Conservation (phyloP, 768 basidiomycete species). For the Astraeus odoratus region DNA sequence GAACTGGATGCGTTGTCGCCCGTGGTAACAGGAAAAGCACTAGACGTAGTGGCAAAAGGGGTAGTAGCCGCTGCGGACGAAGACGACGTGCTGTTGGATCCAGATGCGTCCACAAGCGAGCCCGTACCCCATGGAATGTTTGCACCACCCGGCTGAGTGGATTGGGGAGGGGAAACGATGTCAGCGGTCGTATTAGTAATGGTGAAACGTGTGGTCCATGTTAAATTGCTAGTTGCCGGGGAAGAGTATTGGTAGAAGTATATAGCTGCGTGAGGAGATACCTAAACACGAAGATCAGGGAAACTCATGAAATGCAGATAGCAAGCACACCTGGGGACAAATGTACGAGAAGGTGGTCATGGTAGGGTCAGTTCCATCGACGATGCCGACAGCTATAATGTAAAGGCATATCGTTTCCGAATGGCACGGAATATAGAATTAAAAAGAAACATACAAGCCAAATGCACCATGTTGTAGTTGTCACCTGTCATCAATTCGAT, state of each 20-base stretch:
- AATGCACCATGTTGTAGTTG: conserved; percentile 60
- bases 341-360: conserved; percentile 43
- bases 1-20: not conserved
- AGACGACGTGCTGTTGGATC: conserved; percentile 13
- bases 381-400: conserved; percentile 50
- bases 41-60: conserved; percentile 2
- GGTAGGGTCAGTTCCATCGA: conserved; percentile 52
- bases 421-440: not conserved
- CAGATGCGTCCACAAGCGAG: conserved; percentile 35
- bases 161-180: conserved; percentile 42
- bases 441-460: conserved; percentile 47
- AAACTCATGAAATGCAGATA: not conserved
- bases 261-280: conserved; percentile 55
- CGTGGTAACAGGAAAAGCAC: not conserved
- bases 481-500: conserved; percentile 78
- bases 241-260: conserved; percentile 79
- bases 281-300: conserved; percentile 30
- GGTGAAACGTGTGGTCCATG: conserved; percentile 74
- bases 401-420: not conserved
- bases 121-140: conserved; percentile 65
- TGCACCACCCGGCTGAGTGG: conserved; percentile 44
- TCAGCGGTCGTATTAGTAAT: conserved; percentile 49
- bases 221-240: conserved; percentile 29
- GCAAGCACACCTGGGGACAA: conserved; percentile 57
- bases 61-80: conserved; percentile 3